Evolutionary conservation across 257 asterid genomes (phyloP).

Genomic region (Agastache rugosa): DNA sequence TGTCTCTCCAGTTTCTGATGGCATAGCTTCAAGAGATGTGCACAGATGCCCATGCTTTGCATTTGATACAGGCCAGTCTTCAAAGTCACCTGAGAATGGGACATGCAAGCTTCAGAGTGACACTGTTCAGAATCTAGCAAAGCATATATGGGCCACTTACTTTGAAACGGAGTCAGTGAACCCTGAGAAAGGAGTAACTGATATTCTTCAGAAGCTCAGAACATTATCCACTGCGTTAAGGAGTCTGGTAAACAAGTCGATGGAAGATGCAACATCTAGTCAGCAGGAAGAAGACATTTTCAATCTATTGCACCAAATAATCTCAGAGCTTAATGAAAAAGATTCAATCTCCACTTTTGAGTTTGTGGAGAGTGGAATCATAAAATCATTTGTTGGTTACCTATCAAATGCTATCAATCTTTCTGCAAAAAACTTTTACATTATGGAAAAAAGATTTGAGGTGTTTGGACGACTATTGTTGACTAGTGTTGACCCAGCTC

Average conservation of each 20-base stretch:
- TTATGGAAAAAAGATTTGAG: slow-evolving; percentile 72
- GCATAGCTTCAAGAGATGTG: slow-evolving; percentile 49
- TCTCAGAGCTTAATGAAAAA: slow-evolving; percentile 69
- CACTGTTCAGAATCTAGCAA: slow-evolving; percentile 69
- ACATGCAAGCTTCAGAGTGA: slow-evolving; percentile 76
- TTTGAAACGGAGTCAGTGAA: slow-evolving; percentile 63
- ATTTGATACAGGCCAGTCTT: slow-evolving; percentile 52
- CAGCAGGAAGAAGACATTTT: slow-evolving; percentile 63
- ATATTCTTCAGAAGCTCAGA: slow-evolving; percentile 75
- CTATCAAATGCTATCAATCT: slow-evolving; percentile 60
- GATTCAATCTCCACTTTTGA: slow-evolving; percentile 89
- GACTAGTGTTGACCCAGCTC: slow-evolving; percentile 46
- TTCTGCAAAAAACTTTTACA: slow-evolving; percentile 34
- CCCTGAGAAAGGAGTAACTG: slow-evolving; percentile 74
- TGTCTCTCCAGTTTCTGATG: slow-evolving; percentile 57
- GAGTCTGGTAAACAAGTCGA: slow-evolving; percentile 44
- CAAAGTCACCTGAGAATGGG: slow-evolving; percentile 44
- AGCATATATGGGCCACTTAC: slow-evolving; percentile 63
- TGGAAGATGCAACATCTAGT: slow-evolving; percentile 45
- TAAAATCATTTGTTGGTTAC: slow-evolving; percentile 69
- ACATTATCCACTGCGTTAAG: slow-evolving; percentile 60
- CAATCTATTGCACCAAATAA: slow-evolving; percentile 58
- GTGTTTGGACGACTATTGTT: slow-evolving; percentile 67
- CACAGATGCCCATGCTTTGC: slow-evolving; percentile 77
- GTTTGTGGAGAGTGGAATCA: slow-evolving; percentile 93